Evolutionary conservation across 2,329 filamentous ascomycete genomes (phyloP).

Genomic region (Microascus cirrosus): DNA sequence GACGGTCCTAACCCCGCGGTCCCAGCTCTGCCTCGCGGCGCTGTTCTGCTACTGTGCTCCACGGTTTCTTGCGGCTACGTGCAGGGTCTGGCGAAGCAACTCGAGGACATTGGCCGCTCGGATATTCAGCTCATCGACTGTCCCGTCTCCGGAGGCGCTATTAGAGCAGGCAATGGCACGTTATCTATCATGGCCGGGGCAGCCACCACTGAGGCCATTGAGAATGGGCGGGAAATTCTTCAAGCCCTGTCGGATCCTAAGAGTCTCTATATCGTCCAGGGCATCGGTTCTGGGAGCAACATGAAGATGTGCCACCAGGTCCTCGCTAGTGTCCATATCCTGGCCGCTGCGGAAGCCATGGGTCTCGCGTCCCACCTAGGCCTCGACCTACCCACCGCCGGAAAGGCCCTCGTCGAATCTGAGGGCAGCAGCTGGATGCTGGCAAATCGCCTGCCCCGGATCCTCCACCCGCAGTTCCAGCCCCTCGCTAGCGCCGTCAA

Average conservation of each 20-base stretch:
- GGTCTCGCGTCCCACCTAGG: slow-evolving; percentile 46
- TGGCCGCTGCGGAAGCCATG: slow-evolving; percentile 47
- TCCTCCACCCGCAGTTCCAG: slow-evolving; percentile 38
- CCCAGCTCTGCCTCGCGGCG: slow-evolving; percentile 38
- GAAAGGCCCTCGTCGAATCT: slow-evolving; percentile 30
- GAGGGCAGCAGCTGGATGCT: slow-evolving; percentile 51
- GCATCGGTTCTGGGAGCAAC: slow-evolving; percentile 52
- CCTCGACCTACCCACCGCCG: slow-evolving; percentile 31
- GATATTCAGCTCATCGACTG: slow-evolving; percentile 42
- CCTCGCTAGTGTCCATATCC: slow-evolving; percentile 51
- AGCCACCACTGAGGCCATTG: slow-evolving; percentile 38
- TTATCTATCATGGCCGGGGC: slow-evolving; percentile 65
- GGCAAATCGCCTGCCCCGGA: slow-evolving; percentile 44
- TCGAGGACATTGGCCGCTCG: slow-evolving; percentile 40
- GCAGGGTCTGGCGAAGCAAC: slow-evolving; percentile 44
- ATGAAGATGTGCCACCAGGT: slow-evolving; percentile 62
- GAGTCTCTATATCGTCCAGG: slow-evolving; percentile 53
- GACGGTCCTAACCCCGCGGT: slow-evolving; percentile 39
- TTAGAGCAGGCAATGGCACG: slow-evolving; percentile 45
- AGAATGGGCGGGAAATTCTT: slow-evolving; percentile 46
- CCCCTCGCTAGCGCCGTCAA: slow-evolving; percentile 47
- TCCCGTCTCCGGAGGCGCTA: slow-evolving; percentile 16
- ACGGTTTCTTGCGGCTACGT: slow-evolving; percentile 60
- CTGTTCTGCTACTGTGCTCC: slow-evolving; percentile 55
- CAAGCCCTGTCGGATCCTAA: slow-evolving; percentile 47